Conservation (phyloP, 495 filamentous ascomycete species). For the Daldinia bambusicola region DNA sequence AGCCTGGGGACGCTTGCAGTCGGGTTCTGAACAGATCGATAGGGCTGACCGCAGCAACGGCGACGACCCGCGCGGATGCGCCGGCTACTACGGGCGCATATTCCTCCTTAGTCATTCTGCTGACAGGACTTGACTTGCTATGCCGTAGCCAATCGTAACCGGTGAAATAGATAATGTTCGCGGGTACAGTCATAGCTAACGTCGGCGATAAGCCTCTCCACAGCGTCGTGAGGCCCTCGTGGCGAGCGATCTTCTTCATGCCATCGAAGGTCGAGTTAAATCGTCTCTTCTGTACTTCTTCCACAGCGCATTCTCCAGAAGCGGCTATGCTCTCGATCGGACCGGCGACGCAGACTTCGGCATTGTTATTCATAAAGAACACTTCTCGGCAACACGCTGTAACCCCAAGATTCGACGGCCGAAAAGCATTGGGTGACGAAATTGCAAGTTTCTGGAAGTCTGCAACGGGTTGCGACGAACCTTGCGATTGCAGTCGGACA, state of each 20-base stretch:
- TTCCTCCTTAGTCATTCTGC: constrained; percentile 65
- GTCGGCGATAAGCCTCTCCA: constrained; percentile 96
- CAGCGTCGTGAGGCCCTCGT: constrained; percentile 86
- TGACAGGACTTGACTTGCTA: constrained; percentile 74
- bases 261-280: constrained; percentile 94
- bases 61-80: constrained; percentile 76
- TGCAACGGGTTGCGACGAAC: constrained; percentile 54
- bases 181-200: constrained; percentile 91
- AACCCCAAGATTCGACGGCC: constrained; percentile 83
- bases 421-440: constrained; percentile 66
- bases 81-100: constrained; percentile 87
- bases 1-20: constrained; percentile 81
- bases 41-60: constrained; percentile 84
- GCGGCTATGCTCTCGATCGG: constrained; percentile 49
- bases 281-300: constrained; percentile 82
- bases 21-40: constrained; percentile 96
- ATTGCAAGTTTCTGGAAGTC: constrained; percentile 56
- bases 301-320: constrained; percentile 80
- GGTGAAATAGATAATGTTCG: constrained; percentile 98
- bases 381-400: constrained; percentile 97
- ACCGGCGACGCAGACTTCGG: constrained; percentile 78
- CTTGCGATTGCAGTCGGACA: constrained; percentile 90
- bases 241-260: constrained; percentile 92
- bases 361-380: constrained; percentile 91
- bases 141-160: constrained; percentile 95